These are phyloP conservation scores for Fraxinus cuspidata DNA, from an alignment of 257 asterid species.

Conservation along the genomic window DNA sequence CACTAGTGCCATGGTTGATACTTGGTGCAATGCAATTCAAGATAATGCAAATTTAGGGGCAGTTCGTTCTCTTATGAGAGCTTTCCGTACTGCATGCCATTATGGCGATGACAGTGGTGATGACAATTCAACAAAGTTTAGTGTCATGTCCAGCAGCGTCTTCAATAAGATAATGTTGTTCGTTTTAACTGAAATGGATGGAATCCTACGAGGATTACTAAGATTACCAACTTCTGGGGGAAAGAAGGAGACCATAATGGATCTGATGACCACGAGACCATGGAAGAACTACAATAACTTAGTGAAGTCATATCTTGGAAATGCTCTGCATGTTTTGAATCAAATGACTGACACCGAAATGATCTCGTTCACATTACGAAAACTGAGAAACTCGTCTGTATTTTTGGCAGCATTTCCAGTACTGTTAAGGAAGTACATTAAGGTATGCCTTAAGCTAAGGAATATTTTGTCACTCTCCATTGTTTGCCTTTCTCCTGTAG, in stretches of 20 bases:
- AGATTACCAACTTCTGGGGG: constrained; percentile 70
- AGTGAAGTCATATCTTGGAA: constrained; percentile 97
- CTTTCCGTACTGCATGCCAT: constrained; percentile 86
- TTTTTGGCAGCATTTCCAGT: constrained; percentile 88
- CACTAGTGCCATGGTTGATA: constrained; percentile 81
- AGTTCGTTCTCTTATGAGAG: constrained; percentile 77
- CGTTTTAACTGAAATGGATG: constrained; percentile 92
- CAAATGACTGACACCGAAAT: constrained; percentile 92
- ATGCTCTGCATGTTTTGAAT: constrained; percentile 79
- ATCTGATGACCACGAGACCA: constrained; percentile 54
- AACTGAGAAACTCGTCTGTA: constrained; percentile 64
- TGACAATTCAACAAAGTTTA: constrained; percentile 57
- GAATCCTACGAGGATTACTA: constrained; percentile 68
- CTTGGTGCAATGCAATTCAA: constrained; percentile 65
- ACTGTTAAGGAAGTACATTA: constrained; percentile 80
- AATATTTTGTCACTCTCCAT: constrained; percentile 6
- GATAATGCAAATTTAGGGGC: constrained; percentile 63
- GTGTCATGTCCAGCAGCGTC: constrained; percentile 80
- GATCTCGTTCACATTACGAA: constrained; percentile 77
- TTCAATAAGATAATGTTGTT: constrained; percentile 84
- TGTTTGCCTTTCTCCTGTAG: not conserved
- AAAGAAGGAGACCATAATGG: constrained; percentile 60
- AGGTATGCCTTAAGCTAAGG: constrained; percentile 47
- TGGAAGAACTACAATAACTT: constrained; percentile 82
- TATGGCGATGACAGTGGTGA: constrained; percentile 83